Percentiles rank a stretch among this genome's conserved stretches.
phyloP scores from a whole-genome alignment of 441 rosid genomes.

The Adansonia gregorii region DNA sequence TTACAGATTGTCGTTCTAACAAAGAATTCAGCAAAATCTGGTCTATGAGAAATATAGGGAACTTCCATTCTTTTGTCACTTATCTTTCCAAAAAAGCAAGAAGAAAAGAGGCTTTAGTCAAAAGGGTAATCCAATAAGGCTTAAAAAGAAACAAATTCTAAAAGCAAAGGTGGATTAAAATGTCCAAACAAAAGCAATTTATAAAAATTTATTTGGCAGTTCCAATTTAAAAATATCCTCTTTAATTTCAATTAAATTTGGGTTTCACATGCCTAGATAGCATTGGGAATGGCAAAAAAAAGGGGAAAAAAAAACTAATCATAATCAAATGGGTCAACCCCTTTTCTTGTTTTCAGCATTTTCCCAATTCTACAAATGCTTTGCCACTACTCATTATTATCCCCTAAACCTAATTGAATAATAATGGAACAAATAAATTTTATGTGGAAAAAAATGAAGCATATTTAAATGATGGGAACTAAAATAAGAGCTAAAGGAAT shows the following conservation, averaged over 20 bases:
- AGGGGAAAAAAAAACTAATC: slow-evolving; percentile 36
- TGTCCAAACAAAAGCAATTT: slow-evolving; percentile 40
- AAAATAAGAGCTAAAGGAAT: neutral
- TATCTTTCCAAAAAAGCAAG: slow-evolving; percentile 34
- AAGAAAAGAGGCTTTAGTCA: slow-evolving; percentile 45
- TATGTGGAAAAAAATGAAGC: neutral
- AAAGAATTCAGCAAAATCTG: slow-evolving; percentile 5
- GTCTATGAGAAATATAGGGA: neutral
- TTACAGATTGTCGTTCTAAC: neutral
- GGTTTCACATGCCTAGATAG: slow-evolving; percentile 47
- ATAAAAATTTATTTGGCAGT: slow-evolving; percentile 30
- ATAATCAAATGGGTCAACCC: slow-evolving; percentile 45
- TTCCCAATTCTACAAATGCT: slow-evolving; percentile 29
- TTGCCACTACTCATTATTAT: slow-evolving; percentile 30
- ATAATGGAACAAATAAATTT: neutral
- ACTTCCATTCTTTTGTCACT: slow-evolving; percentile 26
- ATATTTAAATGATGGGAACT: neutral
- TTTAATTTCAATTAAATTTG: slow-evolving; percentile 22
- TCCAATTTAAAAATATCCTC: slow-evolving; percentile 23
- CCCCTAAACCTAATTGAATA: slow-evolving; percentile 10
- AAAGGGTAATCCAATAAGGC: slow-evolving; percentile 42
- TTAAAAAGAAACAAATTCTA: slow-evolving; percentile 23
- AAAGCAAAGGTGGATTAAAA: slow-evolving; percentile 29
- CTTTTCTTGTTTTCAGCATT: slow-evolving; percentile 31
- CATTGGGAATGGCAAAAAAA: slow-evolving; percentile 67